Percentiles rank a stretch among this genome's conserved stretches.
phyloP scores from a whole-genome alignment of 768 basidiomycete species.

The Phaeotremella fagi region DNA sequence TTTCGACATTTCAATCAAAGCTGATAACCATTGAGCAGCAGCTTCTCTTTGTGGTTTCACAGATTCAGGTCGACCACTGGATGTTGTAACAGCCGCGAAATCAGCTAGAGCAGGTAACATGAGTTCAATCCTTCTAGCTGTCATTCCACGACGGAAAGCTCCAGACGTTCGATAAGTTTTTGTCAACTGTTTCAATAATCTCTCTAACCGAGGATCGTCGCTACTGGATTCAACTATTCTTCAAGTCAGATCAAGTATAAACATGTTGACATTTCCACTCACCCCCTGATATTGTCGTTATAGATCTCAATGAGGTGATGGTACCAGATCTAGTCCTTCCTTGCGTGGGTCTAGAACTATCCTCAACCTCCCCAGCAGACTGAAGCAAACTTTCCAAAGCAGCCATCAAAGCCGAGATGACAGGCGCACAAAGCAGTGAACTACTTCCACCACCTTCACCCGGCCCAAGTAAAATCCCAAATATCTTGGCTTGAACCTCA shows the following conservation, averaged over 20 bases:
- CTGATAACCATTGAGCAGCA: slow-evolving; percentile 15
- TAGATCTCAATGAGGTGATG: slow-evolving; percentile 24
- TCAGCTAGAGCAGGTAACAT: slow-evolving; percentile 34
- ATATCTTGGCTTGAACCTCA: slow-evolving; percentile 62
- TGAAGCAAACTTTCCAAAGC: slow-evolving; percentile 62
- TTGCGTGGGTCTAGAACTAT: not conserved
- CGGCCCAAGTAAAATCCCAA: slow-evolving; percentile 63
- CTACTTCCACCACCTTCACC: slow-evolving; percentile 11
- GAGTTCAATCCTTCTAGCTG: slow-evolving; percentile 21
- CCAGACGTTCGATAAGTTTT: slow-evolving; percentile 20
- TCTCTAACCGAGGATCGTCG: slow-evolving; percentile 17
- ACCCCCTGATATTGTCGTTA: slow-evolving; percentile 8
- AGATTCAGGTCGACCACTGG: slow-evolving; percentile 8
- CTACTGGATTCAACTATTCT: too few species aligned
- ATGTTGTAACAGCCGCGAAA: slow-evolving; percentile 33
- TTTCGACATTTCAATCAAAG: slow-evolving; percentile 28
- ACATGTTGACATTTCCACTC: too few species aligned
- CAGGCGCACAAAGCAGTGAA: slow-evolving; percentile 22
- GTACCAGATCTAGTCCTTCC: slow-evolving; percentile 27
- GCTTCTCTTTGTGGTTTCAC: slow-evolving; percentile 21
- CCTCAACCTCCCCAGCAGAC: slow-evolving; percentile 27
- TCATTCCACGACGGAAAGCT: slow-evolving; percentile 24
- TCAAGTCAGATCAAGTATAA: not conserved
- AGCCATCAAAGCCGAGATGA: slow-evolving; percentile 67
- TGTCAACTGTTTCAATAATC: slow-evolving; percentile 23